Base-by-base conservation (phyloP, 176 grass and related monocot species). In the Carex parvula region DNA sequence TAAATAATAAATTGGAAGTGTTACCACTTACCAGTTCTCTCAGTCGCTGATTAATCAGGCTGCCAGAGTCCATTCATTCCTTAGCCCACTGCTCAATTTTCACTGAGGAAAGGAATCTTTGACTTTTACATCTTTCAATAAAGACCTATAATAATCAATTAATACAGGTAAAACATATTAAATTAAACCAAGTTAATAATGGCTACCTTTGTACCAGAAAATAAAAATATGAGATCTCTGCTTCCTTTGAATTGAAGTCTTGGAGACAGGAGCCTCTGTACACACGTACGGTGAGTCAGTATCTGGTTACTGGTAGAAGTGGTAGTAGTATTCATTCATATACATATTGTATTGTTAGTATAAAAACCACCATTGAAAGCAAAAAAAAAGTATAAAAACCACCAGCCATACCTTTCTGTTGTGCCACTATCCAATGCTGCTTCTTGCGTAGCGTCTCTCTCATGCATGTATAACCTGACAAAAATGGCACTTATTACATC, bases 181-280 rank as follows among this genome's bases (percentile, higher is more conserved):
- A 20, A 70, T 70, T 70, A 70, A 11, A 70, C 35, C 67, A 44
- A 44, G 35, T 17, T 70, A 70, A 42, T 70, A 17, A 44, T 17
- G 37, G 67, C 6, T 20, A 70, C 13, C 32, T 70, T 18, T 70
- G 35, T 37, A 14, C 46, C 57, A 60, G 60, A 21, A 62, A 9
- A 62, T 22, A 26, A 22, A 22, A 22, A 26, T 50, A 62, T 62
- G 6, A 24, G 60, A 62, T 68, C 5, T 53, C 32, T 76, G 18
- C 6, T 76, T 76, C 44, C 72, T 76, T 76, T 26, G 13, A 76
- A 30, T 76, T 76, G 13, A 76, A 76, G 48, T 75, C 7, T 71
- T 46, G 68, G 39, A 71, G 68, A 71, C 37, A 71, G 37, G 68
- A 48, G 16, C 68, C 18, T 71, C 18, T 46, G 68, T 20, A 71